These are phyloP conservation scores for Elymus sibiricus DNA, from an alignment of 176 grass and related monocot genomes.

Conservation along the genomic window DNA sequence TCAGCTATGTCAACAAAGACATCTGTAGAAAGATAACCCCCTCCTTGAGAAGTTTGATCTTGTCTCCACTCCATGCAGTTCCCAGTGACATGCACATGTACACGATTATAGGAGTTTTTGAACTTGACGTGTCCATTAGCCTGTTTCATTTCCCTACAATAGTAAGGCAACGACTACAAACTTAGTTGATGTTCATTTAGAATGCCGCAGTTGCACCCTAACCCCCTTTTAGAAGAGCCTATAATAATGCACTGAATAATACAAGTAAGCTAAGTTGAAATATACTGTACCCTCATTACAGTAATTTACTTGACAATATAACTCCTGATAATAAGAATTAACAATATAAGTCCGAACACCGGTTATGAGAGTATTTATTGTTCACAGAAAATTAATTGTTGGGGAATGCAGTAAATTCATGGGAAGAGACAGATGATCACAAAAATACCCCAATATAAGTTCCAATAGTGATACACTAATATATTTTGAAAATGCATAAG, in stretches of 20 bases:
- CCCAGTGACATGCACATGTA: constrained; percentile 75
- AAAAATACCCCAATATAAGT: not conserved
- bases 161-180: constrained; percentile 10
- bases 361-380: not conserved
- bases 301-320: constrained; percentile 1
- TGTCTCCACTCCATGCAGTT: constrained; percentile 96
- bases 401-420: constrained; percentile 4
- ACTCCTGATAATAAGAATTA: not conserved
- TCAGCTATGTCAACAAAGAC: constrained; percentile 93
- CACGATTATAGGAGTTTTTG: constrained; percentile 71
- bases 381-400: not conserved
- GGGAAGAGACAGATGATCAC: not conserved
- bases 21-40: constrained; percentile 83
- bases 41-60: constrained; percentile 83
- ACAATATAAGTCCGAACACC: constrained; percentile 16
- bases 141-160: constrained; percentile 85
- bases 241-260: not conserved
- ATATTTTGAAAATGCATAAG: constrained; percentile 12
- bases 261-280: not conserved
- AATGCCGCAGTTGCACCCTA: not conserved
- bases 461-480: not conserved
- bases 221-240: not conserved
- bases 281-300: not conserved
- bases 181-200: constrained; percentile 11
- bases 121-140: constrained; percentile 71